phyloP scores from a whole-genome alignment of 352 stramenopile species.

The Phytophthora sojae region DNA sequence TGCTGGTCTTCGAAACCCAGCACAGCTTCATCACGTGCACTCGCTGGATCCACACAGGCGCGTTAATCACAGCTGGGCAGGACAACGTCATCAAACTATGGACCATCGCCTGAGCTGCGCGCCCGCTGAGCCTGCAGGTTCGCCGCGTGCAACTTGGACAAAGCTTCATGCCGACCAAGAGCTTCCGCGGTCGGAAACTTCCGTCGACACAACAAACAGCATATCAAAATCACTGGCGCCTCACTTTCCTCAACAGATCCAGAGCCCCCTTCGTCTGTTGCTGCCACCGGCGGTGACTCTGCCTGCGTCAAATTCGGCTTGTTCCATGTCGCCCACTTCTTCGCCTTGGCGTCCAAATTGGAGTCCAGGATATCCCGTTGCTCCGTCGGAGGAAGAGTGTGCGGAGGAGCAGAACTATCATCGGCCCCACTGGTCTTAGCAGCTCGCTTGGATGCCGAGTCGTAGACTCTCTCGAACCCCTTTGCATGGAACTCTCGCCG shows the following conservation, averaged over 20 bases:
- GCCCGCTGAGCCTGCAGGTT: constrained; percentile 41
- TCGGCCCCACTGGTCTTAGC: neutral
- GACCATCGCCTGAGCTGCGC: constrained; percentile 40
- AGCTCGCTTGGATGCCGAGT: constrained; percentile 9
- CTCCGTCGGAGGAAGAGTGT: constrained; percentile 3
- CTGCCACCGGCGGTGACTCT: neutral
- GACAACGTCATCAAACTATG: constrained; percentile 83
- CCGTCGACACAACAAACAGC: constrained; percentile 74
- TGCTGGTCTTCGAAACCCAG: constrained; percentile 48
- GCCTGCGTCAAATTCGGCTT: constrained; percentile 19
- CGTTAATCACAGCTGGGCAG: constrained; percentile 62
- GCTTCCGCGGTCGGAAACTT: constrained; percentile 63
- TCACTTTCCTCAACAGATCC: neutral
- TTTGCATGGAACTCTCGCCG: constrained; percentile 60
- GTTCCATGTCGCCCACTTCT: constrained; percentile 50
- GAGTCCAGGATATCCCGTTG: constrained; percentile 51
- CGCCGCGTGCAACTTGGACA: constrained; percentile 59
- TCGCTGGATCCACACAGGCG: constrained; percentile 52
- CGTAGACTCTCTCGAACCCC: constrained; percentile 73
- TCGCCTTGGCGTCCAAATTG: constrained; percentile 46
- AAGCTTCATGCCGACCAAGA: constrained; percentile 57
- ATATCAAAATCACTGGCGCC: constrained; percentile 23
- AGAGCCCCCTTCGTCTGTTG: neutral
- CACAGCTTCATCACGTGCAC: constrained; percentile 77
- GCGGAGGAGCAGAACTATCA: constrained; percentile 1